Base-by-base conservation (phyloP, 2,329 filamentous ascomycete species). In the Diaporthe caulivora region DNA sequence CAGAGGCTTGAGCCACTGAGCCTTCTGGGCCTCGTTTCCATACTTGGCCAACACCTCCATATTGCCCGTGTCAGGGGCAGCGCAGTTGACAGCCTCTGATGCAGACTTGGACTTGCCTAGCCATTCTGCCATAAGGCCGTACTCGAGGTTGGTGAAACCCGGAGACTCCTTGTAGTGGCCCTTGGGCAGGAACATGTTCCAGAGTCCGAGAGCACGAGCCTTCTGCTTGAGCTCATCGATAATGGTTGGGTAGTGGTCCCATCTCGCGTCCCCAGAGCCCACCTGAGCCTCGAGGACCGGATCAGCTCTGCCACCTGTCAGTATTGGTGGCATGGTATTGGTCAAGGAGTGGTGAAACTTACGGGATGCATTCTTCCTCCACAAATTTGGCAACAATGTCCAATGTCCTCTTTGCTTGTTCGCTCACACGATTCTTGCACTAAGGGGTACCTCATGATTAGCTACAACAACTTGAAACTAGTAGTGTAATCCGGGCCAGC, bases 171-270 rank as follows among this genome's bases (percentile, higher is more conserved):
- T 94, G 89, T 98, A 98, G 85, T 98, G 95, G 79, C 92, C 95
- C 86, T 94, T 96, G 77, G 97, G 94, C 78, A 99, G 85, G 88
- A 99, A 99, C 92, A 99, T 93, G 85, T 99, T 99, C 97, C 97
- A 99, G 58, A 99, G 88, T 1, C 96, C 97, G 34, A 98, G 89
- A 78, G 93, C 89, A 80, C 88, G 90, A 57, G 96, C 97, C 83
- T 95, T 94, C 77, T 85, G 87, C 89, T 98, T 98, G 78, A 99
- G 89, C 71, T 97, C 92, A 78, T 99, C 97, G 75, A 99, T 90
- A 78, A 98, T 88, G 54, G 88, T 82, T 0, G 97, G 96, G 82
- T 97, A 93, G 51, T 87, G 85, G 77, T 93, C 89, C 93, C 96
- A 98, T 87, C 96, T 91, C 75, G 90, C 85, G 65, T 92, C 88